Conservation (phyloP, 106 monocot genomes). For the Dendrobium huoshanense region DNA sequence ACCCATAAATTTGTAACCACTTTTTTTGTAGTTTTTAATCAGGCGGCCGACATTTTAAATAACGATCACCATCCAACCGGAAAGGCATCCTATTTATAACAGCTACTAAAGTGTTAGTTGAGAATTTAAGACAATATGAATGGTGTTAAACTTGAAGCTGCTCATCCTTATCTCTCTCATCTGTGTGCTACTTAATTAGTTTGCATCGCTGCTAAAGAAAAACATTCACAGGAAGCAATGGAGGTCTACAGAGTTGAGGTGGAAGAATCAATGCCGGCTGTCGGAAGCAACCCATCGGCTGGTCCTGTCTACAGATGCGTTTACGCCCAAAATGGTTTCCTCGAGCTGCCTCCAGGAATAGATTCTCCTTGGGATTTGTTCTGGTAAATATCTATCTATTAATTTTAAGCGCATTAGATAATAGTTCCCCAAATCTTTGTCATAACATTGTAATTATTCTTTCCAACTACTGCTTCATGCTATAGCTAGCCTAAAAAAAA, state of each 20-base stretch:
- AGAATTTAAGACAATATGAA: not conserved
- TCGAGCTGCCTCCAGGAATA: slow-evolving; percentile 39
- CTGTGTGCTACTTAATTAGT: not conserved
- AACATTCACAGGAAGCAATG: slow-evolving; percentile 13
- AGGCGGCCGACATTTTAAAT: too few relatives aligned
- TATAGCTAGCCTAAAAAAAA: too few relatives aligned
- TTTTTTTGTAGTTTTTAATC: too few relatives aligned
- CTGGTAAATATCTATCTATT: slow-evolving; percentile 24
- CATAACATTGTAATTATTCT: too few relatives aligned
- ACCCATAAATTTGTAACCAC: too few relatives aligned
- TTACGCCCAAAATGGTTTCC: slow-evolving; percentile 68
- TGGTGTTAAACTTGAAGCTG: not conserved
- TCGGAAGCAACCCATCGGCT: slow-evolving; percentile 53
- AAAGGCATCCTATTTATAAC: not conserved
- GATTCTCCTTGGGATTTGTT: slow-evolving; percentile 92
- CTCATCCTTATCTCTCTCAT: not conserved
- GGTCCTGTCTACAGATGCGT: slow-evolving; percentile 84
- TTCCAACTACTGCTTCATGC: too few relatives aligned
- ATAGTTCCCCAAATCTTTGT: too few relatives aligned
- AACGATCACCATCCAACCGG: too few relatives aligned
- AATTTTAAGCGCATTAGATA: too few relatives aligned
- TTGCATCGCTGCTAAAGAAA: not conserved
- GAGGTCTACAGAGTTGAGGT: slow-evolving; percentile 63
- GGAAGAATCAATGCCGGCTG: slow-evolving; percentile 47
- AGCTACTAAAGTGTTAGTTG: not conserved